phyloP scores from a whole-genome alignment of 2,329 filamentous ascomycete species.

The Colletotrichum tofieldiae region DNA sequence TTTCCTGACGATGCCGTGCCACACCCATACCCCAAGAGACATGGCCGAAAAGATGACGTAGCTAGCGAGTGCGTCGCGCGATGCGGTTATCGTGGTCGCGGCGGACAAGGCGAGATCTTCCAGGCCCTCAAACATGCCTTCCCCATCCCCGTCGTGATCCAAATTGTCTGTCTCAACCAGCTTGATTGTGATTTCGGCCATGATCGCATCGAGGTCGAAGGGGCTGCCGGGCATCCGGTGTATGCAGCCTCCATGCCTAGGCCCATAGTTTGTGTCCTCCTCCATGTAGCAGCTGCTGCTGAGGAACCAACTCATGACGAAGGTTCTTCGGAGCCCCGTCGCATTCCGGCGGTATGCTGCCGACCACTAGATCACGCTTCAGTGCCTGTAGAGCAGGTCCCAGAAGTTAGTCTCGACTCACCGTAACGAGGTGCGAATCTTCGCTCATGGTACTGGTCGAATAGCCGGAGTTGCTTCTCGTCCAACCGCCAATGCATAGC shows the following conservation, averaged over 20 bases:
- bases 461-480: not conserved
- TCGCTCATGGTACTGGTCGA: not conserved
- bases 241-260: slow-evolving; percentile 7
- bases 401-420: not conserved
- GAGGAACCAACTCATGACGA: slow-evolving; percentile 26
- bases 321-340: slow-evolving; percentile 13
- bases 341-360: slow-evolving; percentile 7
- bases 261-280: not conserved
- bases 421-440: slow-evolving; percentile 29
- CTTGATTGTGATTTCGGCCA: not conserved
- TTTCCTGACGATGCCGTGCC: slow-evolving; percentile 17
- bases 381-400: not conserved
- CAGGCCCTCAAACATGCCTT: slow-evolving; percentile 17
- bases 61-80: slow-evolving; percentile 7
- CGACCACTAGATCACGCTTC: slow-evolving; percentile 26
- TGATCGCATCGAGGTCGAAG: slow-evolving; percentile 26
- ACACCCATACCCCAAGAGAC: slow-evolving; percentile 17
- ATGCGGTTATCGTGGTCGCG: not conserved
- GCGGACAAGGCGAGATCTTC: not conserved
- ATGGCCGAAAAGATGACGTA: slow-evolving; percentile 21
- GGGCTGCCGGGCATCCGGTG: slow-evolving; percentile 21
- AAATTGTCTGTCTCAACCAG: not conserved
- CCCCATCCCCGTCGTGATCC: not conserved
- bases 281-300: slow-evolving; percentile 30
- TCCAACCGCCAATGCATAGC: slow-evolving; percentile 33